Evolutionary conservation across 257 asterid species (phyloP).

Genomic region (Jasminum sambac): DNA sequence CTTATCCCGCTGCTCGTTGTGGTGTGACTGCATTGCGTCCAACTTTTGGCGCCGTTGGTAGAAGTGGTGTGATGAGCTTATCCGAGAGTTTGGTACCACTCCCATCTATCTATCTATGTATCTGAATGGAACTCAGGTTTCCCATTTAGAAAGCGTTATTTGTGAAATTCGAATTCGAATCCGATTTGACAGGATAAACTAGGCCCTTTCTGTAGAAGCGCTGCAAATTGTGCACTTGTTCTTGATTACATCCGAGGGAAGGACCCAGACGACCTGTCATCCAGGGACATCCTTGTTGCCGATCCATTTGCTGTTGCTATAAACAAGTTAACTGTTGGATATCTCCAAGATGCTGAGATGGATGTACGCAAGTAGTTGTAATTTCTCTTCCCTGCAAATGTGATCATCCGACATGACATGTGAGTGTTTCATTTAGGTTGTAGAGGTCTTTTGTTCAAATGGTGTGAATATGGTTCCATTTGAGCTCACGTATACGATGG

Average conservation of each 20-base stretch:
- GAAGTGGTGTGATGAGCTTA: slow-evolving; percentile 89
- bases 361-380: slow-evolving; percentile 55
- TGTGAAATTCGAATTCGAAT: slow-evolving; percentile 1
- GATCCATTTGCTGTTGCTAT: slow-evolving; percentile 80
- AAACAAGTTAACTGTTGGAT: slow-evolving; percentile 75
- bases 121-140: not conserved
- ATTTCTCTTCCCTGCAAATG: not conserved
- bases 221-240: slow-evolving; percentile 73
- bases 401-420: not conserved
- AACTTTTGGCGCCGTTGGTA: slow-evolving; percentile 81
- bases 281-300: slow-evolving; percentile 55
- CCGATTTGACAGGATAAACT: slow-evolving; percentile 63
- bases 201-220: slow-evolving; percentile 91
- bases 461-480: slow-evolving; percentile 85
- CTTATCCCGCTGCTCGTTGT: slow-evolving; percentile 93
- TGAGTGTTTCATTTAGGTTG: slow-evolving; percentile 47
- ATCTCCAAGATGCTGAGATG: slow-evolving; percentile 90
- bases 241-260: slow-evolving; percentile 73
- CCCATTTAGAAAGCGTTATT: slow-evolving; percentile 1
- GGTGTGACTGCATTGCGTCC: slow-evolving; percentile 92
- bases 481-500: slow-evolving; percentile 72
- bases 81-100: slow-evolving; percentile 93
- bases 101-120: not conserved
- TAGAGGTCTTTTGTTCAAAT: slow-evolving; percentile 58
- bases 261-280: slow-evolving; percentile 82